Evolutionary conservation across 176 grass and related monocot genomes (phyloP).

Genomic region (Miscanthus lutarioriparius): DNA sequence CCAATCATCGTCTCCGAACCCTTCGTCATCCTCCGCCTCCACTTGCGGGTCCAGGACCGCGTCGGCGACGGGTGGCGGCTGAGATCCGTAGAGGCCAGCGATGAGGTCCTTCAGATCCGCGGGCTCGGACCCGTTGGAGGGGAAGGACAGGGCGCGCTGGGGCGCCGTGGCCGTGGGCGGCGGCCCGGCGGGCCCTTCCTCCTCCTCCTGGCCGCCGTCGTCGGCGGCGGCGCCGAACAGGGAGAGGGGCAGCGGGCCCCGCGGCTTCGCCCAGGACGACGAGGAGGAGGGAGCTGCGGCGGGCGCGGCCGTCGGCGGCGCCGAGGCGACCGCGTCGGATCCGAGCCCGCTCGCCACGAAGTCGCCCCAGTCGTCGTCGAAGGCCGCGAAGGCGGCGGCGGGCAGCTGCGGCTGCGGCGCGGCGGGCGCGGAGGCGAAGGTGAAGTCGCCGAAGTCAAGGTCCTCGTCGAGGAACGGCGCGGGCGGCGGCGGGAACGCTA

Average conservation of each 20-base stretch:
- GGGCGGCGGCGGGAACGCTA: constrained; percentile 58
- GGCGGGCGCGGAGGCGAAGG: constrained; percentile 36
- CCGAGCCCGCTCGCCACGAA: constrained; percentile 49
- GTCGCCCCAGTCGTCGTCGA: constrained; percentile 65
- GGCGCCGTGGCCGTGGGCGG: constrained; percentile 1
- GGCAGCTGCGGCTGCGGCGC: neutral
- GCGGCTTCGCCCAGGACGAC: constrained; percentile 46
- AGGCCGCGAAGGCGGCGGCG: constrained; percentile 27
- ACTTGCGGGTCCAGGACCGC: neutral
- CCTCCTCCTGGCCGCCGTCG: neutral
- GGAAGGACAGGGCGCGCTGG: neutral
- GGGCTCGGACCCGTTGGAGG: neutral
- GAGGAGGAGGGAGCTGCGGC: neutral
- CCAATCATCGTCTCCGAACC: constrained; percentile 49
- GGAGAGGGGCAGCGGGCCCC: constrained; percentile 51
- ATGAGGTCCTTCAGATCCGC: constrained; percentile 59
- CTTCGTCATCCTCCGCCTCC: constrained; percentile 20
- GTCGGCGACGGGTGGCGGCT: neutral
- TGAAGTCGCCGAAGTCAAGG: constrained; percentile 53
- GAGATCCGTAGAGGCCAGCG: constrained; percentile 50
- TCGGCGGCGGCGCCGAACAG: constrained; percentile 46
- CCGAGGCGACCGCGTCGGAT: neutral
- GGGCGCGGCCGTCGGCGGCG: neutral
- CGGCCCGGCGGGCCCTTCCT: neutral
- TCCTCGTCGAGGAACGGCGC: constrained; percentile 50